A percentile compares a stretch with the other conserved stretches of the same genome.
Evolutionary conservation across 495 filamentous ascomycete genomes (phyloP).

Genomic region (Trypethelium eluteriae): DNA sequence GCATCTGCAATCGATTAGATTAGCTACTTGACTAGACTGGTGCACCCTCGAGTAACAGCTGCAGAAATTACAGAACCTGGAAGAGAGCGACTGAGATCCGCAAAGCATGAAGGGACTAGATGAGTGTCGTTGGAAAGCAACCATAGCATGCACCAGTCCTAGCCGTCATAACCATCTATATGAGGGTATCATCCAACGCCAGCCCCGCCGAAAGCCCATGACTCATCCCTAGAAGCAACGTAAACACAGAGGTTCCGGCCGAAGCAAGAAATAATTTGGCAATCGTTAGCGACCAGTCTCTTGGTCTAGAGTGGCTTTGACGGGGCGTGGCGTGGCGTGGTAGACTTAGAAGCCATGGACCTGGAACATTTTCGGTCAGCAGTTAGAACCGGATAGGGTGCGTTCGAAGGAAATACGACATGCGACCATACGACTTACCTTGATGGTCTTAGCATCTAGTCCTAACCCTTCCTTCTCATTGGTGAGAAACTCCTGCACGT

Average conservation of each 20-base stretch:
- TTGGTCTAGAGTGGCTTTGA: neutral
- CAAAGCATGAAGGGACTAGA: neutral
- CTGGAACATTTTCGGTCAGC: constrained; percentile 29
- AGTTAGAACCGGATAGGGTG: constrained; percentile 8
- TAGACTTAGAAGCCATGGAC: constrained; percentile 69
- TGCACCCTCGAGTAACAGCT: neutral
- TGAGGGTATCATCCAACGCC: constrained; percentile 20
- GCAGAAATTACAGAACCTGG: neutral
- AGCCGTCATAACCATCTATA: neutral
- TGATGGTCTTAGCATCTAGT: constrained; percentile 93
- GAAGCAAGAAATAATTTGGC: neutral
- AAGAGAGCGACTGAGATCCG: constrained; percentile 1
- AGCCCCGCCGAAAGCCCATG: constrained; percentile 3
- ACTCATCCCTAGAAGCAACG: constrained; percentile 2
- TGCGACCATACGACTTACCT: constrained; percentile 46
- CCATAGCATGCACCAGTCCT: constrained; percentile 4
- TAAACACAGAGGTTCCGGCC: constrained; percentile 6
- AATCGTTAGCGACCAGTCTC: neutral
- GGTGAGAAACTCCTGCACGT: constrained; percentile 94
- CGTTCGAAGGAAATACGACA: no score
- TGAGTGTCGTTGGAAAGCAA: neutral
- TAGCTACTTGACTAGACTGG: constrained; percentile 4
- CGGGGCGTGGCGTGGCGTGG: constrained; percentile 23
- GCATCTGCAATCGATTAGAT: neutral
- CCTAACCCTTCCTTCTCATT: constrained; percentile 89